A percentile compares a stretch with the other conserved stretches of the same genome.
Evolutionary conservation across 257 asterid genomes (phyloP).

Genomic region (Eucommia ulmoides): DNA sequence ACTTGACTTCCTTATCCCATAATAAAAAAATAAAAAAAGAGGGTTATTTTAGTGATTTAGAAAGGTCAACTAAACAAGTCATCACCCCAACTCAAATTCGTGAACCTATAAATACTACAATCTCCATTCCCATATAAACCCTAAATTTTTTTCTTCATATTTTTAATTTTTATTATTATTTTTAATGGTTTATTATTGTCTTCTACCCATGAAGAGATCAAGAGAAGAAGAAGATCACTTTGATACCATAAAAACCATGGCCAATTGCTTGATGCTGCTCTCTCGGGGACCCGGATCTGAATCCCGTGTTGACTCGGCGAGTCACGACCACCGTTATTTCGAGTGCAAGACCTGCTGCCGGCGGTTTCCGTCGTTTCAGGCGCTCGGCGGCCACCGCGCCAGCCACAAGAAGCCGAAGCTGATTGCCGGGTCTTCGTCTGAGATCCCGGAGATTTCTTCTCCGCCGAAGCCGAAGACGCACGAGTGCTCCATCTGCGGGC

Average conservation of each 20-base stretch:
- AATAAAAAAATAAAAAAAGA: too few species aligned
- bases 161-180: too few species aligned
- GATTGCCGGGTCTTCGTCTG: neutral
- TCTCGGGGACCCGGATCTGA: slow-evolving; percentile 3
- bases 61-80: neutral
- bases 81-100: neutral
- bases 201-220: slow-evolving; percentile 10
- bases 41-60: neutral
- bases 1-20: too few species aligned
- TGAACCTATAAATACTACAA: too few species aligned
- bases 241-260: slow-evolving; percentile 18
- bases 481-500: slow-evolving; percentile 1
- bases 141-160: neutral
- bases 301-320: neutral
- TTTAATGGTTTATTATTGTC: neutral
- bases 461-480: neutral
- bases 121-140: too few species aligned
- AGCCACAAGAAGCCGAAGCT: neutral
- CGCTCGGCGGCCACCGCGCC: neutral
- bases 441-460: neutral
- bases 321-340: neutral
- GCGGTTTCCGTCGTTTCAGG: neutral
- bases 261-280: slow-evolving; percentile 21
- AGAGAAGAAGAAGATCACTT: slow-evolving; percentile 8
- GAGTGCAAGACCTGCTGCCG: neutral